phyloP scores from a whole-genome alignment of 768 basidiomycete genomes.

The Candolleomyces efflorescens region DNA sequence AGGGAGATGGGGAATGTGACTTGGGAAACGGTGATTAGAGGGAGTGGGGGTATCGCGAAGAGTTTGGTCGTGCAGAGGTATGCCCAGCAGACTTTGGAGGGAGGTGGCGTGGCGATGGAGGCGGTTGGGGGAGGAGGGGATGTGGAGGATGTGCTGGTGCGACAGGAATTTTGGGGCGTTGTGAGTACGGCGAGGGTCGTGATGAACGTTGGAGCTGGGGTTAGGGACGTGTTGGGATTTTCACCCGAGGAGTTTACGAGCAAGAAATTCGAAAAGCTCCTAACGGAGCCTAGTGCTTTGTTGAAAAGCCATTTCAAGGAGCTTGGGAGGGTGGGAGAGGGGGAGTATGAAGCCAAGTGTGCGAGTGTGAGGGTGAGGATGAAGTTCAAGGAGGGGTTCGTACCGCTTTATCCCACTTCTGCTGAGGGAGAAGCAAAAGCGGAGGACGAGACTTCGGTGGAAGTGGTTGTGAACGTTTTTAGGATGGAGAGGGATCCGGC shows the following conservation, averaged over 20 bases:
- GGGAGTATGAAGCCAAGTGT: neutral
- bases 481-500: conserved; percentile 21
- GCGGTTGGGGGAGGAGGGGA: neutral
- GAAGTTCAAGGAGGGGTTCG: conserved; percentile 19
- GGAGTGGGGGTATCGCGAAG: conserved; percentile 43
- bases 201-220: conserved; percentile 44
- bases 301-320: conserved; percentile 21
- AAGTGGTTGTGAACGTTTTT: conserved; percentile 14
- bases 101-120: no score
- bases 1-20: conserved; percentile 57
- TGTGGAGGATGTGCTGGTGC: conserved; percentile 10
- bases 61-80: conserved; percentile 8
- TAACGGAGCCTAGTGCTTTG: conserved; percentile 18
- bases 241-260: conserved; percentile 50
- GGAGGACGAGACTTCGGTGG: conserved; percentile 1
- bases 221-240: conserved; percentile 67
- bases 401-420: no score
- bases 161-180: conserved; percentile 52
- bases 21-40: conserved; percentile 52
- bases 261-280: conserved; percentile 34
- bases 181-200: conserved; percentile 25
- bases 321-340: conserved; percentile 11
- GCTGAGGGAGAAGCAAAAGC: conserved; percentile 9
- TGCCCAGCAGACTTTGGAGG: conserved; percentile 3
- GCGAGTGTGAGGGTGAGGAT: conserved; percentile 6